Base-by-base conservation (phyloP, 805 yeast genomes). In the Candida arabinofermentans region DNA sequence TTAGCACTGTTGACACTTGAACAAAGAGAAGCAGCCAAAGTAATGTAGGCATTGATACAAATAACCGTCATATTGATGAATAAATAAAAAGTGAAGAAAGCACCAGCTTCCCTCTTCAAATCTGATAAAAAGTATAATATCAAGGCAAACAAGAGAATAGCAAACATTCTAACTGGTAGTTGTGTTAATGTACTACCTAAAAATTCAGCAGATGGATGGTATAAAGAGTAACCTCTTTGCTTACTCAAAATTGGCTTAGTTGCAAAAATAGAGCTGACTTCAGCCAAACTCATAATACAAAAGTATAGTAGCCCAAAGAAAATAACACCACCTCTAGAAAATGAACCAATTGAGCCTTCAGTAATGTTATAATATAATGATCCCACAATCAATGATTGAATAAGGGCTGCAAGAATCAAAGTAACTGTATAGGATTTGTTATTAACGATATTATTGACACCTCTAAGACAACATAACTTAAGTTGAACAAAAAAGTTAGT, bases 171-270 rank as follows among this genome's bases (percentile, higher is more conserved):
- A 33, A 74, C 67, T 2, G 86, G 86, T 38, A 79, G 58, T 53
- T 77, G 80, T 34, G 81, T 71, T 27, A 81, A 55, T 49, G 76
- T 72, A 44, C 71, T 71, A 8, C 83, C 77, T 34, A 81, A 48
- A 8, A 82, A 74, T 60, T 81, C 86, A 22, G 84, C 83, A 21
- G 85, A 72, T 14, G 81, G 79, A 46, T 80, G 75, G 57, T 77
- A 79, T 64, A 81, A 65, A 13, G 82, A 76, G 50, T 77, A 81
- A 23, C 81, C 72, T 54, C 75, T 74, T 54, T 81, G 88, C 56
- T 81, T 81, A 50, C 75, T 79, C 42, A 79, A 69, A 51, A 81
- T 78, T 22, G 83, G 79, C 64, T 84, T 76, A 42, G 74, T 75
- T 44, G 76, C 75, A 52, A 77, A 81, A 42, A 80, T 65, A 8